Base-by-base conservation (phyloP, 2,329 filamentous ascomycete species). In the Calonectria fujianensis region DNA sequence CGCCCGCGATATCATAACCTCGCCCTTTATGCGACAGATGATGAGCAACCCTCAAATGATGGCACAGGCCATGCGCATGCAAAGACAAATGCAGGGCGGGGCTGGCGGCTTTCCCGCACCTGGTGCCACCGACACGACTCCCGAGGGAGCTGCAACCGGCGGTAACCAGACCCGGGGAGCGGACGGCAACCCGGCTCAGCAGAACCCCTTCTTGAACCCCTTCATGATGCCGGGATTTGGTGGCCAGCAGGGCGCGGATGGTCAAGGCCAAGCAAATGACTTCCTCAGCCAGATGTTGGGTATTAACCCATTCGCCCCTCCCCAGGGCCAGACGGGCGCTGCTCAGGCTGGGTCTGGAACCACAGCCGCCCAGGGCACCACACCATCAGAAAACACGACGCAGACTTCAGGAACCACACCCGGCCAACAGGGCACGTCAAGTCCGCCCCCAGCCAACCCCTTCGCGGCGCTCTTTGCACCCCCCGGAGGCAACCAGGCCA, bases 31-130 rank as follows among this genome's bases (percentile, higher is more conserved):
- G 86, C 92, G 97, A 81, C 91, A 94, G 67, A 97, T 98, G 94
- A 93, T 99, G 90, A 96, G 95, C 76, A 96, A 97, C 82, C 97
- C 97, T 5, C 92, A 95, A 57, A 92, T 95, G 80, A 91, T 99
- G 77, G 90, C 95, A 73, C 93, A 94, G 84, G 95, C 96, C 80
- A 91, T 95, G 81, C 92, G 95, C 75, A 94, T 98, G 92, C 94
- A 96, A 83, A 90, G 94, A 72, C 91, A 93, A 87, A 89, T 93
- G 86, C 90, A 88, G 57, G 90, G 89, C 70, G 88, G 87, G 65
- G 88, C 85, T 74, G 87, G 86, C 52, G 88, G 91, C 7, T 98
- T 99, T 83, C 96, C 97, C 16, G 96, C 96, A 65, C 97, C 97
- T 2, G 97, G 97, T 11, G 93, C 94, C 27, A 98, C 96, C 45